Evolutionary conservation across 768 basidiomycete species (phyloP).

Genomic region (Leccinum sublutescens): DNA sequence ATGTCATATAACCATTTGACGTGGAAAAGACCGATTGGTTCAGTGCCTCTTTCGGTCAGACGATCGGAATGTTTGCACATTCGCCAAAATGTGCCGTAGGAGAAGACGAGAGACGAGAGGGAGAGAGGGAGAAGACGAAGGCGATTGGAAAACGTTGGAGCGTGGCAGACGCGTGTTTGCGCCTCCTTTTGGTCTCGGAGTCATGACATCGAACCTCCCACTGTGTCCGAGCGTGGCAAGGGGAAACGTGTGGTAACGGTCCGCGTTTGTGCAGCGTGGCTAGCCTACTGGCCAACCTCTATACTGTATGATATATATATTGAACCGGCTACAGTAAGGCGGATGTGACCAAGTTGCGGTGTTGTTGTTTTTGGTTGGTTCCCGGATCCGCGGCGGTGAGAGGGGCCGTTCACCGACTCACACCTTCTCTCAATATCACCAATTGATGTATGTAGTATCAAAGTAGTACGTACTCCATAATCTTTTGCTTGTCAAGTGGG

Average conservation of each 20-base stretch:
- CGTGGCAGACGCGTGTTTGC: constrained; percentile 25
- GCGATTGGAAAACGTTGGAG: background rate
- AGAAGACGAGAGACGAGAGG: background rate
- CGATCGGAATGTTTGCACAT: background rate
- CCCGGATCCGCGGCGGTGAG: background rate
- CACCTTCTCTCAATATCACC: constrained; percentile 13
- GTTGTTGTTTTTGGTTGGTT: constrained; percentile 8
- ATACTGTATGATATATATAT: background rate
- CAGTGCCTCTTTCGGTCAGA: constrained; percentile 6
- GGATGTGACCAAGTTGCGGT: background rate
- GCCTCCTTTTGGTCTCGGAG: constrained; percentile 7
- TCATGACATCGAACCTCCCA: constrained; percentile 15
- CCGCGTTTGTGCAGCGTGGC: background rate
- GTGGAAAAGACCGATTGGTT: background rate
- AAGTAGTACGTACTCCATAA: background rate
- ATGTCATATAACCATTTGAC: constrained; percentile 1
- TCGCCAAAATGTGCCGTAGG: background rate
- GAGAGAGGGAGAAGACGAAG: background rate
- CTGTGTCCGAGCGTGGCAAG: background rate
- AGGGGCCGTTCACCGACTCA: background rate
- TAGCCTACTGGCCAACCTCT: background rate
- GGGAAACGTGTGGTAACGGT: background rate
- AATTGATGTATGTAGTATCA: no score
- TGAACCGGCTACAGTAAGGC: background rate
- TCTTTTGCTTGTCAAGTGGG: background rate